A percentile compares a stretch with the other conserved stretches of the same genome.
Conservation (phyloP, 768 basidiomycete genomes). For the Mycena galericulata region DNA sequence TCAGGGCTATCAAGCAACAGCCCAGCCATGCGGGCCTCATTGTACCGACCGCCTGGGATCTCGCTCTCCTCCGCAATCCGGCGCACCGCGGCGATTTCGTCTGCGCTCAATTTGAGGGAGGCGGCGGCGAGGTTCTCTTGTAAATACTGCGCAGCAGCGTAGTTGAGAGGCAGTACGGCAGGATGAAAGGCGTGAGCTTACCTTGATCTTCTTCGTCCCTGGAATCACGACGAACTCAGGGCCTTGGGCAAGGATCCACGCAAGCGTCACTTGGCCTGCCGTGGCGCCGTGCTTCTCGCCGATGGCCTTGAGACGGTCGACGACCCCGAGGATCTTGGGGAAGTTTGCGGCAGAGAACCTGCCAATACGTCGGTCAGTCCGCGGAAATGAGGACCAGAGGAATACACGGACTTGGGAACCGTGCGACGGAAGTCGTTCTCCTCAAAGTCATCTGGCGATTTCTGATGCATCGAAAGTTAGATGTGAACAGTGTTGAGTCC, state of each 20-base stretch:
- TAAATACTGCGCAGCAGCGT: slow-evolving; percentile 44
- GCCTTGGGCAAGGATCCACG: slow-evolving; percentile 61
- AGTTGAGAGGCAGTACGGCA: background rate
- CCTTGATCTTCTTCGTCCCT: slow-evolving; percentile 53
- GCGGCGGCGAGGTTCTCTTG: slow-evolving; percentile 47
- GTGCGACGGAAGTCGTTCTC: slow-evolving; percentile 49
- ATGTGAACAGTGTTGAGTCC: background rate
- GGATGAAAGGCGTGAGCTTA: slow-evolving; percentile 28
- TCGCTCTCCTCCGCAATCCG: slow-evolving; percentile 42
- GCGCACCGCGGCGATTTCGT: slow-evolving; percentile 46
- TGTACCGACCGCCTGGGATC: slow-evolving; percentile 34
- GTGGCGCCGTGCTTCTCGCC: slow-evolving; percentile 51
- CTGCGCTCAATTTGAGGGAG: slow-evolving; percentile 39
- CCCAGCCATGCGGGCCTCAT: slow-evolving; percentile 12
- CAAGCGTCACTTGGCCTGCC: slow-evolving; percentile 57
- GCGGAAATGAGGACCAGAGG: background rate
- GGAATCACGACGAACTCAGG: slow-evolving; percentile 58
- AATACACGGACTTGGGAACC: slow-evolving; percentile 46
- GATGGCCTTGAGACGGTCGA: slow-evolving; percentile 48
- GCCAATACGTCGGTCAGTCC: background rate
- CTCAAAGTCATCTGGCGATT: slow-evolving; percentile 55
- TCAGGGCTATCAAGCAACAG: slow-evolving; percentile 28
- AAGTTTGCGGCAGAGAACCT: slow-evolving; percentile 57
- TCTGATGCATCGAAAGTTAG: slow-evolving; percentile 36
- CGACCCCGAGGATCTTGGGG: slow-evolving; percentile 54